Conservation (phyloP, 176 grass and related monocot species). For the Olyra latifolia region DNA sequence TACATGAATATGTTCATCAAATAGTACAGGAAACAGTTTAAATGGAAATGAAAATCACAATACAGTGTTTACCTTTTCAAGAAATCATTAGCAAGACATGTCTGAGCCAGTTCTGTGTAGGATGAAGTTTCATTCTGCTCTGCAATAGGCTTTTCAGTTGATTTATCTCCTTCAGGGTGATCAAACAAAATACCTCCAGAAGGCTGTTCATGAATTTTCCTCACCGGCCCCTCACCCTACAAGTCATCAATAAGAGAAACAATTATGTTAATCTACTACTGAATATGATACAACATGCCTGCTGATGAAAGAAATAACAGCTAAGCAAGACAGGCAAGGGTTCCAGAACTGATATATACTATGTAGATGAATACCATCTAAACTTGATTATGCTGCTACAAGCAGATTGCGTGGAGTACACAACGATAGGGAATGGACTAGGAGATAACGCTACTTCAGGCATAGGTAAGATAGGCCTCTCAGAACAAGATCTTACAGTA, state of each 20-base stretch:
- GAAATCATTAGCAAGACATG: constrained; percentile 73
- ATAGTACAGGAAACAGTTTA: not conserved
- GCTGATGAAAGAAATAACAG: constrained; percentile 14
- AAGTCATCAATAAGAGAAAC: constrained; percentile 6
- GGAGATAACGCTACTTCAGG: not conserved
- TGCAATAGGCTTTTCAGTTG: constrained; percentile 27
- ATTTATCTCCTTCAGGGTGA: constrained; percentile 25
- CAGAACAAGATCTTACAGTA: constrained; percentile 17
- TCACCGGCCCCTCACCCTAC: constrained; percentile 31
- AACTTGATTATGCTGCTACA: not conserved
- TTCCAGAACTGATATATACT: not conserved
- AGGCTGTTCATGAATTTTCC: constrained; percentile 17
- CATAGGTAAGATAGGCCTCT: constrained; percentile 17
- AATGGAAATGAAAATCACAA: constrained; percentile 19
- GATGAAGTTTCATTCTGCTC: constrained; percentile 37
- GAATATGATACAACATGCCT: not conserved
- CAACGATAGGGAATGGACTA: constrained; percentile 1
- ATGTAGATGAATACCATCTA: not conserved
- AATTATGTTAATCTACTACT: constrained; percentile 2
- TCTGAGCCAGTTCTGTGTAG: constrained; percentile 47
- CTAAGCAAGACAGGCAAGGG: constrained; percentile 7
- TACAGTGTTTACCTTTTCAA: constrained; percentile 68
- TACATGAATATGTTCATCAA: not conserved
- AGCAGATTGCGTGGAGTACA: not conserved
- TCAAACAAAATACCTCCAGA: constrained; percentile 19